These are phyloP conservation scores for Gymnopilus junonius DNA, from an alignment of 768 basidiomycete species.

Conservation along the genomic window DNA sequence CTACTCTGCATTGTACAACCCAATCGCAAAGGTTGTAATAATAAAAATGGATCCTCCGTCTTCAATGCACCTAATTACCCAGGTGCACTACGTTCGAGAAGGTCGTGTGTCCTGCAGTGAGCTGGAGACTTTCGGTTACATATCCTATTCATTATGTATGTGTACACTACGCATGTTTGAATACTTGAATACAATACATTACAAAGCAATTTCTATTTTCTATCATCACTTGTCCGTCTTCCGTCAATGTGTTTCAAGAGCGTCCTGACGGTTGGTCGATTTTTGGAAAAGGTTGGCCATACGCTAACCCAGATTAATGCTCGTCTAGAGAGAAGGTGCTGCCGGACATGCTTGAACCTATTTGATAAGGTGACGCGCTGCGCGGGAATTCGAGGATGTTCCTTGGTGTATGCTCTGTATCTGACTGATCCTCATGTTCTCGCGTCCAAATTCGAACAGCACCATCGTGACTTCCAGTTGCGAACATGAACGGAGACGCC, in stretches of 20 bases:
- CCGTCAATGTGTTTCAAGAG: not conserved
- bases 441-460: constrained; percentile 75
- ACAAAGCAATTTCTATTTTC: not conserved
- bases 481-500: constrained; percentile 72
- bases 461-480: constrained; percentile 80
- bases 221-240: too few species aligned
- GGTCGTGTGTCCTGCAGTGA: too few species aligned
- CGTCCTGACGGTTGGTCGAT: not conserved
- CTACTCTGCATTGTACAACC: too few species aligned
- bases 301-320: not conserved
- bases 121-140: too few species aligned
- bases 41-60: too few species aligned
- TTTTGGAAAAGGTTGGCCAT: not conserved
- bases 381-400: constrained; percentile 12
- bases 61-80: too few species aligned
- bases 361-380: constrained; percentile 16
- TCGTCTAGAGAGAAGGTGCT: constrained; percentile 17
- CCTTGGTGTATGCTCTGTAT: constrained; percentile 12
- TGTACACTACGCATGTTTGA: too few species aligned
- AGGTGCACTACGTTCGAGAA: too few species aligned
- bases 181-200: not conserved
- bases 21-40: too few species aligned
- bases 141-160: not conserved
- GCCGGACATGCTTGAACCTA: constrained; percentile 13
- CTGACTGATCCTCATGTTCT: constrained; percentile 26